Evolutionary conservation across 1,284 basidiomycete genomes (phyloP).

Genomic region (Grifola frondosa): DNA sequence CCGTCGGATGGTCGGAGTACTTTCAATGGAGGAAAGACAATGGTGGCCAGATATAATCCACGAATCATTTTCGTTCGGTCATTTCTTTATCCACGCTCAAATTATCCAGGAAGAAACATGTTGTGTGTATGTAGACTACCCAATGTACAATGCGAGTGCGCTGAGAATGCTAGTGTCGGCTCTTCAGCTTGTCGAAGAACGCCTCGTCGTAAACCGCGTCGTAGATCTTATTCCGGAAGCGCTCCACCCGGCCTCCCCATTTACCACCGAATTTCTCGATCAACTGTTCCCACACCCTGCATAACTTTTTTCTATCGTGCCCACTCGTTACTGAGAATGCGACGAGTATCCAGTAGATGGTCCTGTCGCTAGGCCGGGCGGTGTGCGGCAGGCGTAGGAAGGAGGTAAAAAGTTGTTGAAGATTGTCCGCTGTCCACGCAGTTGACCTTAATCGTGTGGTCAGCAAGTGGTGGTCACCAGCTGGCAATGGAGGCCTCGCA

Average conservation of each 20-base stretch:
- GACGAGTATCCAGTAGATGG: constrained; percentile 63
- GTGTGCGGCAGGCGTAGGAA: constrained; percentile 54
- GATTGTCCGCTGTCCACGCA: constrained; percentile 55
- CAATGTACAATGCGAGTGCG: constrained; percentile 6
- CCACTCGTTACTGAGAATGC: constrained; percentile 61
- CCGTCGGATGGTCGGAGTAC: constrained; percentile 78
- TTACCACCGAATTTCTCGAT: constrained; percentile 48
- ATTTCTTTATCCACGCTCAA: constrained; percentile 1
- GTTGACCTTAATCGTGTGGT: constrained; percentile 5
- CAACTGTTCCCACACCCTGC: constrained; percentile 53
- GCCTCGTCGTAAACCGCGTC: constrained; percentile 13
- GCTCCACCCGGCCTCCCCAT: constrained; percentile 51
- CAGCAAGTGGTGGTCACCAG: not conserved
- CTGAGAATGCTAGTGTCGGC: not conserved
- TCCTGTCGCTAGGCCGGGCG: constrained; percentile 42
- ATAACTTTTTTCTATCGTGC: constrained; percentile 46
- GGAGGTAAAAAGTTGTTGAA: constrained; percentile 53
- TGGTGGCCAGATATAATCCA: constrained; percentile 34
- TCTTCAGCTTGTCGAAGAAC: constrained; percentile 13
- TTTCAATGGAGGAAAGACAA: constrained; percentile 63
- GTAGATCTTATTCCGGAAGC: constrained; percentile 26
- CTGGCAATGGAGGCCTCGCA: constrained; percentile 22
- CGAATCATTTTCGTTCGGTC: constrained; percentile 1
- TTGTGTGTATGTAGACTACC: constrained; percentile 4
- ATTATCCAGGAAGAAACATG: constrained; percentile 1